These are phyloP conservation scores for Trametes sp. DNA, from an alignment of 1,284 basidiomycete species.

Conservation along the genomic window DNA sequence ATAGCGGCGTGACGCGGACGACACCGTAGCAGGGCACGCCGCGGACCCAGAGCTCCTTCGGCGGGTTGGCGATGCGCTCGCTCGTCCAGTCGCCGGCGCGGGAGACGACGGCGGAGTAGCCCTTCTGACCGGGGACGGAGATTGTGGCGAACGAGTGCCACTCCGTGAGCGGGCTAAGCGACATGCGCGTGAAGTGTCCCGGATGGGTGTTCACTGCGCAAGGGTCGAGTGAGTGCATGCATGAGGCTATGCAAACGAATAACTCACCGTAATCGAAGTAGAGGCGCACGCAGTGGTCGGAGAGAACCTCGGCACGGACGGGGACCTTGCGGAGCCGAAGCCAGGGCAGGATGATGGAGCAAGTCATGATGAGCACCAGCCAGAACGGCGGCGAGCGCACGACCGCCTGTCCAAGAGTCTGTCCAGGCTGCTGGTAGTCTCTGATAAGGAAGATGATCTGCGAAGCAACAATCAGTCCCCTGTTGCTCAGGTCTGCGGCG, in stretches of 20 bases:
- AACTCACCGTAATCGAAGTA: conserved; percentile 59
- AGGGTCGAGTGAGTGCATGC: not conserved
- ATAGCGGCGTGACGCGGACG: conserved; percentile 60
- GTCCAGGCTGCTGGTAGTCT: conserved; percentile 52
- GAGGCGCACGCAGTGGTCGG: conserved; percentile 60
- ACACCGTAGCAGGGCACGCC: conserved; percentile 63
- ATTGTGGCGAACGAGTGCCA: conserved; percentile 70
- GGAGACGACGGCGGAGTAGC: conserved; percentile 65
- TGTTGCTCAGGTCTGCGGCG: not conserved
- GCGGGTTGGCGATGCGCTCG: conserved; percentile 56
- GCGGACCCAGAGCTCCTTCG: conserved; percentile 59
- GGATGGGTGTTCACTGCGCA: conserved; percentile 52
- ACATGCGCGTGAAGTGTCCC: conserved; percentile 61
- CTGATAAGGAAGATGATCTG: conserved; percentile 60
- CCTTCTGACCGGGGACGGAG: conserved; percentile 55
- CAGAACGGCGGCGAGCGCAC: conserved; percentile 57
- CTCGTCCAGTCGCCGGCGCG: conserved; percentile 66
- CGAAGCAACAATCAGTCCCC: not conserved
- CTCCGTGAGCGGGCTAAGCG: conserved; percentile 58
- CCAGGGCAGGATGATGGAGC: conserved; percentile 63
- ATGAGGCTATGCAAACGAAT: not conserved
- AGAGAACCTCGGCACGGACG: conserved; percentile 59
- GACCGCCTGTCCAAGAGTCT: conserved; percentile 51
- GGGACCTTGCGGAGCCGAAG: conserved; percentile 57
- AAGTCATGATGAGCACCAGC: conserved; percentile 58